Base-by-base conservation (phyloP, 164 flowering plant genomes). In the Santalum album region DNA sequence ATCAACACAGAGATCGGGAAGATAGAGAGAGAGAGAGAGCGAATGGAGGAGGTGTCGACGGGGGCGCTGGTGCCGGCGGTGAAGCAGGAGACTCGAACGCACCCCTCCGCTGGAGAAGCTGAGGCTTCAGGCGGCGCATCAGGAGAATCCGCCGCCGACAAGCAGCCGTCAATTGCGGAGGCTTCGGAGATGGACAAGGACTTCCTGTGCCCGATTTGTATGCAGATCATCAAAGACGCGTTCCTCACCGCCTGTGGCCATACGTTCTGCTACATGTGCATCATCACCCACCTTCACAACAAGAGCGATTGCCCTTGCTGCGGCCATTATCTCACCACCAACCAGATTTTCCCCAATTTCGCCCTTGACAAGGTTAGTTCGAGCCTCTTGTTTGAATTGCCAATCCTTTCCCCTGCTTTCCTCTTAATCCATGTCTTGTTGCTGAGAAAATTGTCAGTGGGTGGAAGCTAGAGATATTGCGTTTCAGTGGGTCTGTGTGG, bases 241-340 rank as follows among this genome's bases (percentile, higher is more conserved):
- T 89, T 92, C 55, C 76, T 92, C 0, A 92, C 99, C 14, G 72
- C 86, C 1, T 92, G 99, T 47, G 97, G 99, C 1, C 99, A 92
- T 62, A 89, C 94, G 69, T 92, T 84, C 68, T 92, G 99, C 64
- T 92, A 87, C 69, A 92, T 85, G 92, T 92, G 99, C 39, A 87
- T 92, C 51, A 73, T 70, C 25, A 92, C 96, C 25, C 99, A 92
- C 71, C 83, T 92, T 17, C 73, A 81, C 27, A 78, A 83, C 78
- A 92, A 92, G 78, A 83, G 66, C 50, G 91, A 92, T 73, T 92
- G 99, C 63, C 97, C 99, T 25, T 85, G 92, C 65, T 92, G 99
- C 47, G 80, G 71, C 29, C 85, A 78, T 19, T 69, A 65, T 66
- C 80, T 92, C 63, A 77, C 91, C 55, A 55, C 53, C 49, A 78